Evolutionary conservation across 1,284 basidiomycete genomes (phyloP), one percentile per base, ranked within the genome.

Genomic region (Anthracocystis panici-leucophaei): DNA sequence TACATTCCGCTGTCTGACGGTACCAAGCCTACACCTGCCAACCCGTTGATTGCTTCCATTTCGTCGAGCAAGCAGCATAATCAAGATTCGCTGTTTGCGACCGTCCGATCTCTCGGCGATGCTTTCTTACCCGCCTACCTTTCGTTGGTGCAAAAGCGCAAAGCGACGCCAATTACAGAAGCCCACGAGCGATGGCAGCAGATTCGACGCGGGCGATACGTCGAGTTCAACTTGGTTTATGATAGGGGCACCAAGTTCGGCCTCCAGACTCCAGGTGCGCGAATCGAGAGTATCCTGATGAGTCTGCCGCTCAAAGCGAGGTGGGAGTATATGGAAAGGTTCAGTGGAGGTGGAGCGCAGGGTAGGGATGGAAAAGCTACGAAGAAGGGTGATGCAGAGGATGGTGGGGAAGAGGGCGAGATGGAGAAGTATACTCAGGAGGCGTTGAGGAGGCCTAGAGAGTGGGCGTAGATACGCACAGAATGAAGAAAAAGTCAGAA

Each of bases 201-300:
- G 23, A 73, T 85, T 21, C 56, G 84, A 14, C 54, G 82, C 1
- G 84, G 84, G 0, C 55, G 84, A 12, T 85, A 85, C 56, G 84
- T 81, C 27, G 84, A 85, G 57, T 85, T 85, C 74, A 85, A 85
- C 64, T 60, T 85, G 27, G 77, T 84, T 18, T 84, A 85, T 45
- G 84, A 85, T 63, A 75, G 84, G 6, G 84, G 84, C 1, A 85
- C 84, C 60, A 85, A 85, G 56, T 85, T 85, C 48, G 84, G 84
- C 3, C 58, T 85, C 27, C 78, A 81, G 68, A 85, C 84, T 14
- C 84, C 84, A 5, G 83, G 84, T 5, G 84, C 84, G 3, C 62
- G 84, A 25, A 82, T 85, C 33, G 84, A 85, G 65, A 85, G 84
- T 54, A 85, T 85, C 48, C 52, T 85, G 50, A 85, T 85, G 84